Evolutionary conservation across 306 rosid genomes (phyloP).

Genomic region (Castanospermum australe): DNA sequence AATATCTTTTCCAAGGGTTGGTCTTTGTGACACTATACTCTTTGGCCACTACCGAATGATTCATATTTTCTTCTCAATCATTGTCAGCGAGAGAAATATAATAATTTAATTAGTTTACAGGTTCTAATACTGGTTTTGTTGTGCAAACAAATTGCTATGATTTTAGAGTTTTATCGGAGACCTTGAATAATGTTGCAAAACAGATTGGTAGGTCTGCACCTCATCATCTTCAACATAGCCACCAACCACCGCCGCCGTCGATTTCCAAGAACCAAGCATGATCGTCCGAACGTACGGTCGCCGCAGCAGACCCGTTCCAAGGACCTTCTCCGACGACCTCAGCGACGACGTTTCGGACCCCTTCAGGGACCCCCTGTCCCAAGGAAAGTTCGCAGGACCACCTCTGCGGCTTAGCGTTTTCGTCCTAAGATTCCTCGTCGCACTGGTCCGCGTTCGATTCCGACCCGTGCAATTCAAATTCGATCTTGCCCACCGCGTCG

Average conservation of each 20-base stretch:
- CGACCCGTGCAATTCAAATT: conserved; percentile 52
- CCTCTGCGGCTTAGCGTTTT: conserved; percentile 52
- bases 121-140: too few relatives aligned
- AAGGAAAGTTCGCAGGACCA: conserved; percentile 52
- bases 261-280: conserved; percentile 48
- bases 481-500: conserved; percentile 27
- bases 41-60: too few relatives aligned
- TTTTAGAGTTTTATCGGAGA: too few relatives aligned
- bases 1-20: too few relatives aligned
- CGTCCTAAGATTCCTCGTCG: conserved; percentile 82
- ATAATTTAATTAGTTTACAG: too few relatives aligned
- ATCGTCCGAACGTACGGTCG: conserved; percentile 97
- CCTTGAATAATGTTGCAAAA: too few relatives aligned
- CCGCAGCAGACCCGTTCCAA: conserved; percentile 60
- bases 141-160: too few relatives aligned
- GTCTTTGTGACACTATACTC: too few relatives aligned
- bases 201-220: too few relatives aligned
- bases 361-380: conserved; percentile 46
- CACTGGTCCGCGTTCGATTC: conserved; percentile 81
- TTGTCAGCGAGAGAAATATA: too few relatives aligned
- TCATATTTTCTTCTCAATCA: too few relatives aligned
- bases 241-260: neutral
- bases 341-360: conserved; percentile 75
- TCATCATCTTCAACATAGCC: conserved; percentile 11
- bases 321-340: conserved; percentile 57